Percentiles rank a stretch among this genome's conserved stretches.
Conservation (phyloP, 352 stramenopile species). For the Globisporangium spiculum region DNA sequence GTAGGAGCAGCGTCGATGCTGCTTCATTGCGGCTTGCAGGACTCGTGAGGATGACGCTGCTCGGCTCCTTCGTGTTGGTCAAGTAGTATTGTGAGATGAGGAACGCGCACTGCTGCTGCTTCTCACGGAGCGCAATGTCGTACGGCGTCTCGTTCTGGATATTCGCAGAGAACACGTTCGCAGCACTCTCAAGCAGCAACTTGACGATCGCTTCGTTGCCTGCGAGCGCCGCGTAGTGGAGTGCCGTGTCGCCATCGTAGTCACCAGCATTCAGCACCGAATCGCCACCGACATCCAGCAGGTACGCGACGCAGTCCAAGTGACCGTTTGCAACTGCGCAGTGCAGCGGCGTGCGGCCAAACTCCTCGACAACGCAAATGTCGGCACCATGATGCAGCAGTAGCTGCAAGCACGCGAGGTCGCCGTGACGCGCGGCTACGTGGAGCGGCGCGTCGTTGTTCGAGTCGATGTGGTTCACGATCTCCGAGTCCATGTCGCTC, state of each 20-base stretch:
- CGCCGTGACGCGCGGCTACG: slow-evolving; percentile 64
- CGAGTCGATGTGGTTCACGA: slow-evolving; percentile 84
- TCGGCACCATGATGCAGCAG: slow-evolving; percentile 78
- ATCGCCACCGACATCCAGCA: slow-evolving; percentile 81
- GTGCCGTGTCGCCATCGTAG: slow-evolving; percentile 65
- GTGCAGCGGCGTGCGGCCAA: slow-evolving; percentile 77
- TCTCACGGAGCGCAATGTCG: slow-evolving; percentile 54
- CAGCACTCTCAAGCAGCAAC: slow-evolving; percentile 71
- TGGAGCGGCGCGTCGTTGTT: slow-evolving; percentile 80
- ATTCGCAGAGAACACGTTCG: slow-evolving; percentile 64
- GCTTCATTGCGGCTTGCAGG: slow-evolving; percentile 42
- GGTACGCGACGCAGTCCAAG: slow-evolving; percentile 71
- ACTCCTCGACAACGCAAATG: slow-evolving; percentile 80
- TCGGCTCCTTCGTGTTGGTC: slow-evolving; percentile 29
- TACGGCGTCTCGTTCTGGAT: slow-evolving; percentile 59
- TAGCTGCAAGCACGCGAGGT: slow-evolving; percentile 68
- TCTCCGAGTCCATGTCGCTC: slow-evolving; percentile 85
- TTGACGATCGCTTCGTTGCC: slow-evolving; percentile 66
- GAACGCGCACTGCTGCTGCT: slow-evolving; percentile 42
- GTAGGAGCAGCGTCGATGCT: slow-evolving; percentile 39
- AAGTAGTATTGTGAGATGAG: slow-evolving; percentile 61
- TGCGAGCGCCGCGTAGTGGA: slow-evolving; percentile 71
- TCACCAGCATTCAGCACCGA: slow-evolving; percentile 79
- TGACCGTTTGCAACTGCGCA: slow-evolving; percentile 60
- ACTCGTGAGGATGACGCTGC: background rate